Percentiles rank a stretch among this genome's conserved stretches.
Conservation (phyloP, 129 eudicot genomes). For the Erigeron canadensis region DNA sequence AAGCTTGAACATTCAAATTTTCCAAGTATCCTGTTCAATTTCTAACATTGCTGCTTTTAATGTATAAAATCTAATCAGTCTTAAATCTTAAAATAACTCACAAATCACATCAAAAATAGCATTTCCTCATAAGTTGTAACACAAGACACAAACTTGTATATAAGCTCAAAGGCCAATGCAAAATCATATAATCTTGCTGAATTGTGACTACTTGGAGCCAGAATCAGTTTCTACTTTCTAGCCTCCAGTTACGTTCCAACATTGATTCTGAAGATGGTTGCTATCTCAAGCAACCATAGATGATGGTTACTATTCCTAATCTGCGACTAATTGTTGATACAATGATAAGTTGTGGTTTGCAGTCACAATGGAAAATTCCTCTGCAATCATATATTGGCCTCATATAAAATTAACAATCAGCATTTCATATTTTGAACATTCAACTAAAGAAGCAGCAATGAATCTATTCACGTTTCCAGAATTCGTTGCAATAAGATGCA, state of each 20-base stretch:
- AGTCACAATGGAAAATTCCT: slow-evolving; percentile 50
- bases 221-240: slow-evolving; percentile 45
- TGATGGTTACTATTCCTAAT: no score
- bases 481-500: slow-evolving; percentile 37
- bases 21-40: no score
- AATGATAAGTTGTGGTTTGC: slow-evolving; percentile 14
- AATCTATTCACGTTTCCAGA: slow-evolving; percentile 52
- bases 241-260: slow-evolving; percentile 27
- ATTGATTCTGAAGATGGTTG: slow-evolving; percentile 37
- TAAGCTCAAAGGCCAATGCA: slow-evolving; percentile 48
- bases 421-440: slow-evolving; percentile 48
- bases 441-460: slow-evolving; percentile 46
- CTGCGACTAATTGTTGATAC: no score
- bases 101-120: slow-evolving; percentile 27
- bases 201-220: slow-evolving; percentile 36
- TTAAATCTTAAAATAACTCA: background rate
- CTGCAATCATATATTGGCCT: slow-evolving; percentile 51
- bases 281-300: slow-evolving; percentile 22
- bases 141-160: background rate
- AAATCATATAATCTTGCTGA: slow-evolving; percentile 42
- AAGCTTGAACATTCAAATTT: background rate
- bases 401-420: slow-evolving; percentile 26
- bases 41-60: background rate
- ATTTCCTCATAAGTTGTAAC: slow-evolving; percentile 26
- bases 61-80: background rate